A percentile compares a stretch with the other conserved stretches of the same genome.
These are phyloP conservation scores for Esteya vermicola DNA, from an alignment of 2,329 filamentous ascomycete species.

Conservation along the genomic window DNA sequence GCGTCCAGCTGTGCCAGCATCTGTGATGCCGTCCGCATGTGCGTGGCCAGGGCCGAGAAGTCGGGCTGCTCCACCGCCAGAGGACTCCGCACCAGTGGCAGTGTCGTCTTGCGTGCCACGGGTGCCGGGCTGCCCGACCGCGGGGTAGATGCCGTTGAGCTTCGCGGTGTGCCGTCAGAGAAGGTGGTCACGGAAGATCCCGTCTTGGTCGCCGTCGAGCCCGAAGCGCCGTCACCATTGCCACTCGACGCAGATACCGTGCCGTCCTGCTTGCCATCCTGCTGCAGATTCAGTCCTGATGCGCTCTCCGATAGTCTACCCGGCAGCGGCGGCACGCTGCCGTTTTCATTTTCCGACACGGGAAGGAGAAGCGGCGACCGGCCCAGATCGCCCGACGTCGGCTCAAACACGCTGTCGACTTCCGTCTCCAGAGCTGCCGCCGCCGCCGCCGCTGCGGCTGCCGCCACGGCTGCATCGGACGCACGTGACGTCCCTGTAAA, in stretches of 20 bases:
- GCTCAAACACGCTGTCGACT: slow-evolving; percentile 69
- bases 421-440: slow-evolving; percentile 26
- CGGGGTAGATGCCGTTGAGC: slow-evolving; percentile 53
- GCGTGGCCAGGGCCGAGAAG: slow-evolving; percentile 68
- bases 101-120: slow-evolving; percentile 40
- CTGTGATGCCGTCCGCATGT: slow-evolving; percentile 77
- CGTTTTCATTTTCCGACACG: slow-evolving; percentile 12
- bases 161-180: slow-evolving; percentile 51
- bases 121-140: slow-evolving; percentile 51
- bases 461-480: slow-evolving; percentile 4
- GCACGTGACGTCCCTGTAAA: slow-evolving; percentile 3
- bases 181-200: slow-evolving; percentile 29
- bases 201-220: slow-evolving; percentile 45
- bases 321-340: too few species aligned
- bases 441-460: slow-evolving; percentile 18
- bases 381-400: slow-evolving; percentile 63
- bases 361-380: slow-evolving; percentile 55
- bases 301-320: too few species aligned
- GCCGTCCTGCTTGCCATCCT: background rate
- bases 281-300: background rate
- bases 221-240: background rate
- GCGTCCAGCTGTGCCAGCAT: slow-evolving; percentile 76
- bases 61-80: slow-evolving; percentile 56
- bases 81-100: slow-evolving; percentile 31
- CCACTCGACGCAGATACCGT: background rate